Conservation (phyloP, 768 basidiomycete species). For the Sarcodon sp. region DNA sequence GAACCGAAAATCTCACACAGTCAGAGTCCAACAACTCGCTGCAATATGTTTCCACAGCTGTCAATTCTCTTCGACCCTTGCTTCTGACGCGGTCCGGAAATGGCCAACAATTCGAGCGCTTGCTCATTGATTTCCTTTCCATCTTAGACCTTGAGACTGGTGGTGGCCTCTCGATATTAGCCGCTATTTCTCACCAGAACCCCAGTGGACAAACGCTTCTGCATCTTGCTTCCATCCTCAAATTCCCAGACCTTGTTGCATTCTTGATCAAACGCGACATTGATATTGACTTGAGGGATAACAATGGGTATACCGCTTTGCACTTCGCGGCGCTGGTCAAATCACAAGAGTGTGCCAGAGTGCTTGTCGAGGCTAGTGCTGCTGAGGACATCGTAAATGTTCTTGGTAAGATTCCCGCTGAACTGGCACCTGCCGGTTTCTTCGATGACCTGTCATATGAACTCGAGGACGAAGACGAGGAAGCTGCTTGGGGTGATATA, state of each 20-base stretch:
- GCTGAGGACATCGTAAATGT: constrained; percentile 64
- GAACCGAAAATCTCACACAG: constrained; percentile 25
- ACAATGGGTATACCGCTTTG: constrained; percentile 82
- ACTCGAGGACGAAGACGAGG: constrained; percentile 26
- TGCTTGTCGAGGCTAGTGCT: constrained; percentile 73
- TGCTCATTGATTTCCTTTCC: constrained; percentile 71
- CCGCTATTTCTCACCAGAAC: constrained; percentile 62
- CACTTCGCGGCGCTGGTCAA: constrained; percentile 70
- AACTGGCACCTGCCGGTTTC: constrained; percentile 34
- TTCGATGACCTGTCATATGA: constrained; percentile 25
- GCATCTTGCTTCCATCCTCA: constrained; percentile 75
- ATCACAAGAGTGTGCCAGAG: constrained; percentile 46
- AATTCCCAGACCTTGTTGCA: constrained; percentile 52
- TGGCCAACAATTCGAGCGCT: constrained; percentile 49
- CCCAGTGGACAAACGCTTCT: constrained; percentile 75
- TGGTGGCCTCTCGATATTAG: constrained; percentile 26
- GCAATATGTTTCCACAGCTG: constrained; percentile 34
- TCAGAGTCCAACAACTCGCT: constrained; percentile 22
- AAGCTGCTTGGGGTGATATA: constrained; percentile 55
- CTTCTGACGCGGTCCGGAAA: constrained; percentile 43
- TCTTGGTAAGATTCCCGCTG: constrained; percentile 56
- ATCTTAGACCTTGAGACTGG: constrained; percentile 58
- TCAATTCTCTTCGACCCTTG: constrained; percentile 38
- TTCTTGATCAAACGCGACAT: constrained; percentile 64
- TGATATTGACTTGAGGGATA: constrained; percentile 76